phyloP scores from a whole-genome alignment of 345 rosid species.

The Durio zibethinus region DNA sequence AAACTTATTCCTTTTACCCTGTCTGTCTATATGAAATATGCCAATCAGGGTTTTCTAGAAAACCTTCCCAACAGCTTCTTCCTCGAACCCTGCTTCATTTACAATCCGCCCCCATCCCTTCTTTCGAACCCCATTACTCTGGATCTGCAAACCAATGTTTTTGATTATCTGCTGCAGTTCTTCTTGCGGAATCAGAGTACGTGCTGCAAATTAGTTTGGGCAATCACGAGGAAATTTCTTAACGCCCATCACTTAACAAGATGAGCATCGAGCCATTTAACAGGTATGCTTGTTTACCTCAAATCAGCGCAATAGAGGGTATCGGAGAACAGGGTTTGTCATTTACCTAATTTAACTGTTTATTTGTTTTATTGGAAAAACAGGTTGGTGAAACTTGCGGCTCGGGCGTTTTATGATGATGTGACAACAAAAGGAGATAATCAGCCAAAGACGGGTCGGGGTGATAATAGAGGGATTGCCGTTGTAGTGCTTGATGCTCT shows the following conservation, averaged over 20 bases:
- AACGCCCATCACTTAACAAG: background rate
- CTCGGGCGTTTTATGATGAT: slow-evolving; percentile 83
- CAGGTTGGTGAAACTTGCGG: slow-evolving; percentile 76
- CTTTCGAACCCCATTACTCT: background rate
- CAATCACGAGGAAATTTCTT: background rate
- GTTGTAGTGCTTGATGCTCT: slow-evolving; percentile 83
- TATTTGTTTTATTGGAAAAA: background rate
- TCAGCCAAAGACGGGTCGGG: slow-evolving; percentile 66
- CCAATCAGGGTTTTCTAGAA: background rate
- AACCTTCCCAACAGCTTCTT: background rate
- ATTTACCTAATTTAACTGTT: background rate
- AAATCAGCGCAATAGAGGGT: background rate
- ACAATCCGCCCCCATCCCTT: background rate
- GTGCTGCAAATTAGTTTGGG: background rate
- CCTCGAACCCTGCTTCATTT: background rate
- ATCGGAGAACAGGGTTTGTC: background rate
- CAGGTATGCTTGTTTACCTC: background rate
- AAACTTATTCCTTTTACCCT: background rate
- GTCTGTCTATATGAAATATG: background rate
- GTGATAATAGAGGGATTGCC: slow-evolving; percentile 74
- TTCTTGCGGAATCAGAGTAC: background rate
- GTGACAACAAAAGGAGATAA: slow-evolving; percentile 64
- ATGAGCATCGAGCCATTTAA: slow-evolving; percentile 19
- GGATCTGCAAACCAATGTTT: background rate
- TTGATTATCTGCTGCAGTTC: background rate